phyloP scores from a whole-genome alignment of 495 filamentous ascomycete genomes.

The Penicillium mononematosum region DNA sequence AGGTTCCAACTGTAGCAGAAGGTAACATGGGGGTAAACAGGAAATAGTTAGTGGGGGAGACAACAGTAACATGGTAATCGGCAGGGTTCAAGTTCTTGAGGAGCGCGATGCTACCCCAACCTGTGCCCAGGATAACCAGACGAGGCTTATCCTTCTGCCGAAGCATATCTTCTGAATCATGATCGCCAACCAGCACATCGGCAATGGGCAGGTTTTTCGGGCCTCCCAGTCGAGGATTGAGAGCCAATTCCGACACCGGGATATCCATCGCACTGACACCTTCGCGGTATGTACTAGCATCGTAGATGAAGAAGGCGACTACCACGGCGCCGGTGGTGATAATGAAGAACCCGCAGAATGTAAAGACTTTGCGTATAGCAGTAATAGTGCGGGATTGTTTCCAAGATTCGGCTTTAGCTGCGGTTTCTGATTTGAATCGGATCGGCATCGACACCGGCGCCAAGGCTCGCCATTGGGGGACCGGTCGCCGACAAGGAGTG shows the following conservation, averaged over 20 bases:
- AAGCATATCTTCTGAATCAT: constrained; percentile 67
- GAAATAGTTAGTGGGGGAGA: constrained; percentile 95
- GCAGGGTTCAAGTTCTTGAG: constrained; percentile 87
- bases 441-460: constrained; percentile 18
- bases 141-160: constrained; percentile 80
- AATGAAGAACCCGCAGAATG: constrained; percentile 60
- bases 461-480: constrained; percentile 31
- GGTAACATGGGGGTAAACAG: constrained; percentile 97
- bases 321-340: constrained; percentile 55
- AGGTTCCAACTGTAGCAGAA: constrained; percentile 90
- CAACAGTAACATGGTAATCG: constrained; percentile 90
- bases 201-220: constrained; percentile 96
- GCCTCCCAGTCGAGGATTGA: constrained; percentile 79
- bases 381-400: constrained; percentile 18
- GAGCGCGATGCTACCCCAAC: constrained; percentile 92
- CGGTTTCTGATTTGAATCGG: constrained; percentile 34
- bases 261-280: constrained; percentile 64
- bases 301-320: constrained; percentile 88
- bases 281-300: constrained; percentile 85
- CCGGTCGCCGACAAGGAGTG: constrained; percentile 23
- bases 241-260: constrained; percentile 74
- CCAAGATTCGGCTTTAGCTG: constrained; percentile 11
- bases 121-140: constrained; percentile 88
- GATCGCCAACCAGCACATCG: constrained; percentile 81
- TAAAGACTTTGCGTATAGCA: constrained; percentile 47